Percentiles rank a stretch among this genome's conserved stretches.
phyloP scores from a whole-genome alignment of 495 filamentous ascomycete species.

The Penicillium coffeae region DNA sequence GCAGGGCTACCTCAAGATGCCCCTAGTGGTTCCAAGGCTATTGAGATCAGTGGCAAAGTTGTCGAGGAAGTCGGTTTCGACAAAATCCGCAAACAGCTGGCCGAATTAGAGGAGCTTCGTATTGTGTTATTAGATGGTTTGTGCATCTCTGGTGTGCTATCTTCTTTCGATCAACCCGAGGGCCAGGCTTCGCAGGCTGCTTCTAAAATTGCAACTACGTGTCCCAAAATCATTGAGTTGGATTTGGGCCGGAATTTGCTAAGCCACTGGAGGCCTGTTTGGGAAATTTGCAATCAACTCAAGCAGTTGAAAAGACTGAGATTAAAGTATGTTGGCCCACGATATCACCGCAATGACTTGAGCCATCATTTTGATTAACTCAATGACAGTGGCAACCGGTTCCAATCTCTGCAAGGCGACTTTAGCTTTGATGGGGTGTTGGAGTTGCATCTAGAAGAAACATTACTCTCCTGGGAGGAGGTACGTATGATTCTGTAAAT shows the following conservation, averaged over 20 bases:
- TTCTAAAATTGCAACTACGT: conserved; percentile 31
- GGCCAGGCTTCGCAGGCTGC: conserved; percentile 19
- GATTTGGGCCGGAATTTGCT: conserved; percentile 86
- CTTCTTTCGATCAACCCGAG: conserved; percentile 32
- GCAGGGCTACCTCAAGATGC: conserved; percentile 11
- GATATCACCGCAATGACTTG: background rate
- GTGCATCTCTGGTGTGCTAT: conserved; percentile 47
- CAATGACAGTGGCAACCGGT: conserved; percentile 69
- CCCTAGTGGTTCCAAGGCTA: conserved; percentile 35
- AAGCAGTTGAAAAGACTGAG: conserved; percentile 58
- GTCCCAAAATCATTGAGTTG: conserved; percentile 68
- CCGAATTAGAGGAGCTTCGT: conserved; percentile 69
- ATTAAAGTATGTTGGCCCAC: conserved; percentile 56
- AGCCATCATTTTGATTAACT: conserved; percentile 9
- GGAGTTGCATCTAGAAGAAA: conserved; percentile 71
- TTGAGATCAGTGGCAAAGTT: conserved; percentile 78
- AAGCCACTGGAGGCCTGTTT: conserved; percentile 58
- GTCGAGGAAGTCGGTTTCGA: conserved; percentile 96
- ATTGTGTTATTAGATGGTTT: conserved; percentile 79
- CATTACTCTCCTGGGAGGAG: conserved; percentile 68
- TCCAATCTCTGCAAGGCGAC: conserved; percentile 47
- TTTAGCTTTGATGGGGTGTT: conserved; percentile 53
- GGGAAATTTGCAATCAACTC: conserved; percentile 65
- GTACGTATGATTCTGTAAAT: conserved; percentile 32
- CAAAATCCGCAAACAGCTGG: conserved; percentile 77